Evolutionary conservation across 2,329 filamentous ascomycete species (phyloP).

Genomic region (Cladosporium sphaerospermum): DNA sequence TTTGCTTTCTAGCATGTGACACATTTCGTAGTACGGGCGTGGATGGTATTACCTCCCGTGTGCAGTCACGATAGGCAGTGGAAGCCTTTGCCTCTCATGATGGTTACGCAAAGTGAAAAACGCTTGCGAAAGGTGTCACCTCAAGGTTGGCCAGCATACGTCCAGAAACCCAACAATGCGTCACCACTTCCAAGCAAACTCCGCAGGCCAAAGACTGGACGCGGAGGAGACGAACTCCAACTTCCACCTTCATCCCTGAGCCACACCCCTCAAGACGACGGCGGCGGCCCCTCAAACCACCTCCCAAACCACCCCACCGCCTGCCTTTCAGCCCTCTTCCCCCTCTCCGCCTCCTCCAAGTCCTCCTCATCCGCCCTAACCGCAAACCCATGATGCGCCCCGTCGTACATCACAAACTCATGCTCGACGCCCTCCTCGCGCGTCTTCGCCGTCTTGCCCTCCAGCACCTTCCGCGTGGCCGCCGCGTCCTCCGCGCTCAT

Average conservation of each 20-base stretch:
- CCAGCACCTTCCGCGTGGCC: constrained; percentile 28
- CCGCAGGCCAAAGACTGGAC: background rate
- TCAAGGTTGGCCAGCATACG: background rate
- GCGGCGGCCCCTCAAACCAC: constrained; percentile 25
- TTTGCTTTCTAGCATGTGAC: too few relatives aligned
- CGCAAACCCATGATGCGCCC: constrained; percentile 33
- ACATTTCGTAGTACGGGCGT: too few relatives aligned
- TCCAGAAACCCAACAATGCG: background rate
- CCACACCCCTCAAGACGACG: background rate
- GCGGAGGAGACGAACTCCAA: too few relatives aligned
- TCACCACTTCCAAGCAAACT: background rate
- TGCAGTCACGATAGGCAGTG: too few relatives aligned
- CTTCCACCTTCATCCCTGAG: too few relatives aligned
- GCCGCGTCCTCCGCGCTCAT: constrained; percentile 29
- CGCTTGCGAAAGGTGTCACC: background rate
- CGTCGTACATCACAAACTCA: constrained; percentile 34
- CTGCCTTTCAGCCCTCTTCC: constrained; percentile 34
- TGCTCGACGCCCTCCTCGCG: constrained; percentile 30
- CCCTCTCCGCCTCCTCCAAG: constrained; percentile 26
- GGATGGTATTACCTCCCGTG: too few relatives aligned
- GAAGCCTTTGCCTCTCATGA: background rate
- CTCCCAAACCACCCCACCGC: constrained; percentile 33
- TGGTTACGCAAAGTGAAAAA: background rate
- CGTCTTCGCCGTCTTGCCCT: constrained; percentile 29
- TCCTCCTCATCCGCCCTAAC: constrained; percentile 31